A percentile compares a stretch with the other conserved stretches of the same genome.
phyloP scores from a whole-genome alignment of 2,329 filamentous ascomycete genomes.

The Calonectria honghensis region DNA sequence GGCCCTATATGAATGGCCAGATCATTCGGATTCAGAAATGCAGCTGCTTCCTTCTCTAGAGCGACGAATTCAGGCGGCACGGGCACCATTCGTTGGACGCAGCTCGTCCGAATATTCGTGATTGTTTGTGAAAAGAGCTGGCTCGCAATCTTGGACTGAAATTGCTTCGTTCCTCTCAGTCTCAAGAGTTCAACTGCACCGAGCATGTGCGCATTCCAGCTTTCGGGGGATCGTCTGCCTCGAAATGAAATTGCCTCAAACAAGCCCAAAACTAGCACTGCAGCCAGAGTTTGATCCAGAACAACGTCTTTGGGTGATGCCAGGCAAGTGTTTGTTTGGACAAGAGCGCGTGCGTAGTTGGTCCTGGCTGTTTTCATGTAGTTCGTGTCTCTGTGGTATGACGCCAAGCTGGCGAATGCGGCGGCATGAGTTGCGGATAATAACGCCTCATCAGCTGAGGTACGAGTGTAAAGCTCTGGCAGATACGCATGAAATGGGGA shows the following conservation, averaged over 20 bases:
- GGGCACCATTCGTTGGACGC: constrained; percentile 48
- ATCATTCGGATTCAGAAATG: constrained; percentile 42
- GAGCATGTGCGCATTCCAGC: constrained; percentile 53
- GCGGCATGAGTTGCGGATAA: constrained; percentile 51
- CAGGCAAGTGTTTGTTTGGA: constrained; percentile 44
- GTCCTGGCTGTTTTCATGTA: constrained; percentile 47
- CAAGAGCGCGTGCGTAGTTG: constrained; percentile 49
- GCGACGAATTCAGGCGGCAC: constrained; percentile 49
- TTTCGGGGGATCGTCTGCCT: constrained; percentile 49
- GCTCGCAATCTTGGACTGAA: constrained; percentile 45
- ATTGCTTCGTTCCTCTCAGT: constrained; percentile 50
- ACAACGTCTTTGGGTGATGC: constrained; percentile 45
- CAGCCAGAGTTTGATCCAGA: constrained; percentile 52
- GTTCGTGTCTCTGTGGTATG: constrained; percentile 34
- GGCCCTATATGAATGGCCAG: constrained; percentile 41
- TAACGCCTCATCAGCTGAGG: constrained; percentile 43
- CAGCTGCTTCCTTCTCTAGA: constrained; percentile 39
- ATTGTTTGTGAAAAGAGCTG: constrained; percentile 52
- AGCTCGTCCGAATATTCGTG: constrained; percentile 55
- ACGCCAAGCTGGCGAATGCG: constrained; percentile 51
- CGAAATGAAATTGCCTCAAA: constrained; percentile 55
- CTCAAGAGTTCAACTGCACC: constrained; percentile 54
- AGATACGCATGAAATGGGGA: constrained; percentile 54
- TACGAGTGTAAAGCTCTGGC: constrained; percentile 42
- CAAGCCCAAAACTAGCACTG: constrained; percentile 54